Evolutionary conservation across 2,329 filamentous ascomycete genomes (phyloP).

Genomic region (Volutella citrinella): DNA sequence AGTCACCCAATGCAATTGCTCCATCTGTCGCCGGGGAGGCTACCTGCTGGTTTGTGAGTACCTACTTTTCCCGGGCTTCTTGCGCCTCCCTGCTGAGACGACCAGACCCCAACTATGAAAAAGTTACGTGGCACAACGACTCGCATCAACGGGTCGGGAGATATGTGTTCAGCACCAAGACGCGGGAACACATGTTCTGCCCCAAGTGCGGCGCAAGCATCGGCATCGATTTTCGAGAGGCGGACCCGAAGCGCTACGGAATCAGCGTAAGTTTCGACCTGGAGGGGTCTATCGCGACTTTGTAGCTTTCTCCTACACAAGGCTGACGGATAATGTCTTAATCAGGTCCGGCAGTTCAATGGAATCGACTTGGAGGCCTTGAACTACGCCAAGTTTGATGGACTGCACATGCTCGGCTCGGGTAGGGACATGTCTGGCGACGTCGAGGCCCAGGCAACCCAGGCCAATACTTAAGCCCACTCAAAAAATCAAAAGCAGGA

Average conservation of each 20-base stretch:
- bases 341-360: conserved; percentile 39
- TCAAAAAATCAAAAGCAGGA: no score
- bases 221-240: conserved; percentile 41
- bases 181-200: conserved; percentile 48
- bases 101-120: conserved; percentile 36
- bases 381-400: conserved; percentile 35
- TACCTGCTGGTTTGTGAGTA: conserved; percentile 46
- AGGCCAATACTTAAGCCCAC: no score
- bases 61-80: background rate
- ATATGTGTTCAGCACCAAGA: conserved; percentile 43
- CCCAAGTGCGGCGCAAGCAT: conserved; percentile 44
- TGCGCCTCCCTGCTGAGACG: background rate
- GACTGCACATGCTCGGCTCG: conserved; percentile 31
- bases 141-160: conserved; percentile 25
- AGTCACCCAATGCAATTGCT: conserved; percentile 52
- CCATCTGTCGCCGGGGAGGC: conserved; percentile 48
- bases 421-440: conserved; percentile 36
- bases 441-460: no score
- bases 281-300: background rate
- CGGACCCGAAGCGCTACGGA: conserved; percentile 33
- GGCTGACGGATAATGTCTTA: conserved; percentile 5
- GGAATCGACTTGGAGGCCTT: conserved; percentile 38
- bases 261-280: conserved; percentile 38
- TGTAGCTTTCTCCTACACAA: background rate
- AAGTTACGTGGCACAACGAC: conserved; percentile 42